Percentiles rank a stretch among this genome's conserved stretches.
Evolutionary conservation across 2,329 filamentous ascomycete genomes (phyloP).

Genomic region (Xylaria multiplex): DNA sequence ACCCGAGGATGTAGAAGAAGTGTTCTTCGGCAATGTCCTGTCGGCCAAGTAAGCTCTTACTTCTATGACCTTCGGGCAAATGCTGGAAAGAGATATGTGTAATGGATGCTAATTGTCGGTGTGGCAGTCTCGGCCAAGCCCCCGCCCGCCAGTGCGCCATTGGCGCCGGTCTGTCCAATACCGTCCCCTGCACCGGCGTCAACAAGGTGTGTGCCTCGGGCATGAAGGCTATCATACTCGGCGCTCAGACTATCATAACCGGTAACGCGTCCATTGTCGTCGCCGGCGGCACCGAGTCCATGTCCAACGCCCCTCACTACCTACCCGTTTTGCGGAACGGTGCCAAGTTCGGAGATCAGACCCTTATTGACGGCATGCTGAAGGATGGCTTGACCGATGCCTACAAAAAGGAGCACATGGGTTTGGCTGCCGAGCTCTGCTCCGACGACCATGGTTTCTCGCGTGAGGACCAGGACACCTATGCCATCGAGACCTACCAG

Average conservation of each 20-base stretch:
- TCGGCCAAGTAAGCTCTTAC: constrained; percentile 78
- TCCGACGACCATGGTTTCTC: constrained; percentile 82
- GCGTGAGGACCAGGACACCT: constrained; percentile 90
- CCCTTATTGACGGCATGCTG: constrained; percentile 87
- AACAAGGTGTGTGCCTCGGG: constrained; percentile 99
- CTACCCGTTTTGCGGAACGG: constrained; percentile 86
- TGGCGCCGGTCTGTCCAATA: constrained; percentile 82
- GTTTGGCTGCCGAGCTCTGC: constrained; percentile 90
- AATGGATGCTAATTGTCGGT: constrained; percentile 23
- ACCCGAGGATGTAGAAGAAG: constrained; percentile 89
- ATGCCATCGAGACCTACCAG: constrained; percentile 89
- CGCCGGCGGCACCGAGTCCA: constrained; percentile 95
- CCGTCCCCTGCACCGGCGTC: constrained; percentile 87
- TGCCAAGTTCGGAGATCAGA: constrained; percentile 93
- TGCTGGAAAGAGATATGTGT: not conserved
- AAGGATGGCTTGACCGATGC: constrained; percentile 95
- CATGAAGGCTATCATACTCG: constrained; percentile 93
- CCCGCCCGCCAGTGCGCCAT: constrained; percentile 95
- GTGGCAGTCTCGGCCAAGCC: constrained; percentile 85
- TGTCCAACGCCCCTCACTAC: constrained; percentile 98
- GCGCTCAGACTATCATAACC: constrained; percentile 96
- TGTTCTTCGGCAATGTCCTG: constrained; percentile 98
- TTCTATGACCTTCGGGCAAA: not conserved
- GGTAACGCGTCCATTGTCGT: constrained; percentile 93
- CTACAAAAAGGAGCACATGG: constrained; percentile 98